Base-by-base conservation (phyloP, 2,329 filamentous ascomycete genomes). In the Bipolaris victoriae region DNA sequence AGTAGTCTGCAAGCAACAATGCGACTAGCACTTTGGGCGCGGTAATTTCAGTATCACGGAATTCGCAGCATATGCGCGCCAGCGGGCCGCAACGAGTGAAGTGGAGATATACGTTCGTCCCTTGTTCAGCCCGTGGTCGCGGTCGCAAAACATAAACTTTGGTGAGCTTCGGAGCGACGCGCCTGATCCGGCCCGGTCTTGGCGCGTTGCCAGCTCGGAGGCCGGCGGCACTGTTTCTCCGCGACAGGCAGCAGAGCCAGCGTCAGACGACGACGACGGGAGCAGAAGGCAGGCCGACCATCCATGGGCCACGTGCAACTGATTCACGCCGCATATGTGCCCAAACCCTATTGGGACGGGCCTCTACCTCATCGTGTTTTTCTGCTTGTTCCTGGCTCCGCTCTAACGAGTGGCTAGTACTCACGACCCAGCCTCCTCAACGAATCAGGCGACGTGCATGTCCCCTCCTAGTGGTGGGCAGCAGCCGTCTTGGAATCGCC, bases 101-200 rank as follows among this genome's bases (percentile, higher is more conserved):
- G n/a, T 44, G 15, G 33, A 48, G 31, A 35, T 40, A 37, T 7
- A 37, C 31, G 50, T 36, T 26, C 31, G 29, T 49, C 20, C 45
- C 40, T 18, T 51, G 56, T 45, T 39, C 33, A 24, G 40, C 29
- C 48, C 29, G 45, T 16, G 49, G 58, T 58, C 57, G 62, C 58
- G 44, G 53, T 54, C 62, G 62, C 64, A 52, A 55, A 54, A 57
- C 52, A 57, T 57, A 58, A 58, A 63, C 61, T 63, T 57, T 51
- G 59, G 50, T 41, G 20, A 58, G 60, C 54, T 59, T 55, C 50
- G 31, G 48, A 61, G 58, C 57, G 59, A 66, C 63, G 63, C 63
- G 63, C 55, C 51, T 53, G 40, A 49, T 26, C 13, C 40, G 41
- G 52, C 18, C 33, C n/a, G 3, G 35, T 49, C 63, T 63, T 64